Percentiles rank a stretch among this genome's conserved stretches.
Evolutionary conservation across 768 basidiomycete species (phyloP).

Genomic region (Xerocomellus intermedius): DNA sequence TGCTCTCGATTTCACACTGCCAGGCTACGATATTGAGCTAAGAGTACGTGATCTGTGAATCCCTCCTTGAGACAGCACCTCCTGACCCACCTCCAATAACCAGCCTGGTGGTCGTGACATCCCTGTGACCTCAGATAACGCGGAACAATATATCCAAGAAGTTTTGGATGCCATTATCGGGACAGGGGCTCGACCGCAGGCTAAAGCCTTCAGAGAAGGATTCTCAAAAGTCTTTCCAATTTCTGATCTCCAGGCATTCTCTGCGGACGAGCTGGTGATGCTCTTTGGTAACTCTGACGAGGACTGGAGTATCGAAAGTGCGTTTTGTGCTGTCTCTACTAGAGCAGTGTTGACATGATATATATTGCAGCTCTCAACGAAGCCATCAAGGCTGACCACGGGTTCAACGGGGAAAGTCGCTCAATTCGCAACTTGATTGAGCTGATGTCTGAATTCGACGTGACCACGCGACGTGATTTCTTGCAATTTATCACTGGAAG

Average conservation of each 20-base stretch:
- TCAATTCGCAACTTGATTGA: constrained; percentile 87
- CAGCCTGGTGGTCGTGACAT: constrained; percentile 80
- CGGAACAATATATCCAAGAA: constrained; percentile 84
- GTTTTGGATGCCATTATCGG: constrained; percentile 89
- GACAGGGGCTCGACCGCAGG: constrained; percentile 73
- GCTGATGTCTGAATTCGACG: constrained; percentile 81
- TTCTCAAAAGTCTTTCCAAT: constrained; percentile 97
- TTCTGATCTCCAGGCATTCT: constrained; percentile 85
- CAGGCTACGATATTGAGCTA: constrained; percentile 92
- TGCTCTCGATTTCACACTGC: constrained; percentile 93
- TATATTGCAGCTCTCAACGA: constrained; percentile 70
- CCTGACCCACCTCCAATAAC: background rate
- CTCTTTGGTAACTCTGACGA: constrained; percentile 97
- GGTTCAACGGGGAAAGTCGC: constrained; percentile 93
- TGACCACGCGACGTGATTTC: constrained; percentile 74
- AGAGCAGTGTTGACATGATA: background rate
- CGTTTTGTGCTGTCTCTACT: constrained; percentile 29
- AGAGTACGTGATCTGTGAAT: constrained; percentile 49
- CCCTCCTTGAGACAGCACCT: background rate
- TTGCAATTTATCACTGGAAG: constrained; percentile 98
- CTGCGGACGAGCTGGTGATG: constrained; percentile 92
- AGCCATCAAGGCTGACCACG: constrained; percentile 95
- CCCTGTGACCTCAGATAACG: constrained; percentile 81
- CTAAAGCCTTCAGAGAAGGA: constrained; percentile 89
- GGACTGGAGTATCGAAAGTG: constrained; percentile 93